phyloP scores from a whole-genome alignment of 345 rosid species.

The Eucalyptus lansdowneana region DNA sequence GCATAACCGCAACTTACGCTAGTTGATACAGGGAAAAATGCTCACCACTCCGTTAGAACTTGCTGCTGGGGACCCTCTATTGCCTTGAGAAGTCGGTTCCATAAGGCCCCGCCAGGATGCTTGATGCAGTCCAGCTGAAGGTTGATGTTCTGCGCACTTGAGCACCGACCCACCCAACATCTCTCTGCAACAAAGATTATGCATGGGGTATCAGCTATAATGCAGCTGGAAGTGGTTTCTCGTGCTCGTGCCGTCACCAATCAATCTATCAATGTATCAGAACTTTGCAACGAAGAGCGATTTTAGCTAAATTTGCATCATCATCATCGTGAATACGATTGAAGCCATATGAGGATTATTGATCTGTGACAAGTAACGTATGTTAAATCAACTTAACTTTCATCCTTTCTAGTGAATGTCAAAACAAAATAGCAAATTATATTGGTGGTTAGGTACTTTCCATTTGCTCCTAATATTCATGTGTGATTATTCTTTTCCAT shows the following conservation, averaged over 20 bases:
- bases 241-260: not conserved
- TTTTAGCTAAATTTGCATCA: not conserved
- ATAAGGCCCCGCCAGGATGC: constrained; percentile 46
- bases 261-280: not conserved
- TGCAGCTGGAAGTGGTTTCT: not conserved
- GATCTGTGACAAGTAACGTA: too few species aligned
- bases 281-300: not conserved
- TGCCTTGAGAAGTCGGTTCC: constrained; percentile 34
- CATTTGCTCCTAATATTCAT: too few species aligned
- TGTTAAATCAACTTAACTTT: too few species aligned
- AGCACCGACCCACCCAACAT: not conserved
- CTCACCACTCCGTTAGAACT: not conserved
- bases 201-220: not conserved
- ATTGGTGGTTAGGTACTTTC: too few species aligned
- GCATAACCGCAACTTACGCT: not conserved
- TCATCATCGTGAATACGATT: not conserved
- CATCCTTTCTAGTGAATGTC: too few species aligned
- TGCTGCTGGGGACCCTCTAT: constrained; percentile 12
- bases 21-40: not conserved
- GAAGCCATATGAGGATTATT: not conserved
- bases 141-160: not conserved
- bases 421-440: too few species aligned
- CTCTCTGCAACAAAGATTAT: not conserved
- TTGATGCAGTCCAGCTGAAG: not conserved
- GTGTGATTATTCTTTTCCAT: too few species aligned